Conservation (phyloP, 305 asterid genomes). For the Striga hermonthica region DNA sequence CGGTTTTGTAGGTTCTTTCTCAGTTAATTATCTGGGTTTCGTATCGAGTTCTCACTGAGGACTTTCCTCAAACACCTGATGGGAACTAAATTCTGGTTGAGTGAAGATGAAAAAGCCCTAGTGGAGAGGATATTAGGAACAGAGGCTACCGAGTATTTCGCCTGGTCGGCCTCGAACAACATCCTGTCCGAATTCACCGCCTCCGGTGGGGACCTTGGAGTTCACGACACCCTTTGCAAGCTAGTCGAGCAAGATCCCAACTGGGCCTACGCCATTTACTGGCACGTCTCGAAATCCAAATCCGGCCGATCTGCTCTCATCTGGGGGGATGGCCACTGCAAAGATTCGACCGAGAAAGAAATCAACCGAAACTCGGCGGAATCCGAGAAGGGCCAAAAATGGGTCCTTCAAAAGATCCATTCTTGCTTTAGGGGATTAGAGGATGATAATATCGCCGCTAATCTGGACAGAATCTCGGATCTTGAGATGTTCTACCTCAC, state of each 20-base stretch:
- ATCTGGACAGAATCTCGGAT: constrained; percentile 66
- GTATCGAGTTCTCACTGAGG: neutral
- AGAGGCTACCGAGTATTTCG: constrained; percentile 67
- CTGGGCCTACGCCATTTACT: constrained; percentile 84
- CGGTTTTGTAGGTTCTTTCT: too few species aligned
- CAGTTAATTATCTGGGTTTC: neutral
- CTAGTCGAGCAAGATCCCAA: constrained; percentile 67
- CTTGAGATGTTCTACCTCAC: constrained; percentile 79
- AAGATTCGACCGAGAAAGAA: constrained; percentile 45
- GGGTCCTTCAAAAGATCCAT: constrained; percentile 67
- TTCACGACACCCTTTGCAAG: constrained; percentile 62
- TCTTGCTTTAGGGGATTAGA: constrained; percentile 71
- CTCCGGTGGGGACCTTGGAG: constrained; percentile 64
- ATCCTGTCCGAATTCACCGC: constrained; percentile 67
- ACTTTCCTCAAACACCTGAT: constrained; percentile 32
- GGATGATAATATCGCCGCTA: constrained; percentile 60
- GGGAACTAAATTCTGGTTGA: constrained; percentile 62
- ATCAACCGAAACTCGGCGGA: constrained; percentile 31
- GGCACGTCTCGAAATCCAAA: constrained; percentile 89
- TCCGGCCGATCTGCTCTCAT: constrained; percentile 89
- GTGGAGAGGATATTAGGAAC: constrained; percentile 69
- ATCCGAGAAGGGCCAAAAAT: constrained; percentile 50
- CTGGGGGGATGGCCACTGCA: constrained; percentile 94
- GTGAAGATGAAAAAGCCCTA: constrained; percentile 54
- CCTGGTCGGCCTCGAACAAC: constrained; percentile 71